phyloP scores from a whole-genome alignment of 495 filamentous ascomycete species.

The Glonium stellatum region DNA sequence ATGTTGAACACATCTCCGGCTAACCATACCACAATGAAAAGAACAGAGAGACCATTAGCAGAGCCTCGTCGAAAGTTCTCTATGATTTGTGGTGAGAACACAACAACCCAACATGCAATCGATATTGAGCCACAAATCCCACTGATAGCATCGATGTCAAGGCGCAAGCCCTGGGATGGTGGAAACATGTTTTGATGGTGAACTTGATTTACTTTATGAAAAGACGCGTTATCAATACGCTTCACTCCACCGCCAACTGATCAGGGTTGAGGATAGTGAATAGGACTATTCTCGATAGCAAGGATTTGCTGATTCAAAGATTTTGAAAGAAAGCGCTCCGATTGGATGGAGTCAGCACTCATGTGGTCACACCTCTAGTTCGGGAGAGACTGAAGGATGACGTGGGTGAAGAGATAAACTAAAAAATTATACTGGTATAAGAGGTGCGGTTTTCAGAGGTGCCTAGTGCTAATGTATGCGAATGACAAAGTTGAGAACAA shows the following conservation, averaged over 20 bases:
- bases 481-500: neutral
- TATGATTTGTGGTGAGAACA: slow-evolving; percentile 94
- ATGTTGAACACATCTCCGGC: slow-evolving; percentile 96
- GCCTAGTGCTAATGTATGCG: neutral
- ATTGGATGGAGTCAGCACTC: too few species aligned
- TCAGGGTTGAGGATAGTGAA: too few species aligned
- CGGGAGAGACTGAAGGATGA: too few species aligned
- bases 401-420: too few species aligned
- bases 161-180: slow-evolving; percentile 54
- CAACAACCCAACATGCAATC: slow-evolving; percentile 95
- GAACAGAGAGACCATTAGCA: slow-evolving; percentile 80
- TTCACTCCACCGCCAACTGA: too few species aligned
- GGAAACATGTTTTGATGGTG: slow-evolving; percentile 54
- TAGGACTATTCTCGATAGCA: too few species aligned
- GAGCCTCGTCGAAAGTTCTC: slow-evolving; percentile 85
- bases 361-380: too few species aligned
- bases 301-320: too few species aligned
- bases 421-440: too few species aligned
- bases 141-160: slow-evolving; percentile 80
- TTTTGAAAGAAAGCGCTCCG: too few species aligned
- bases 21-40: slow-evolving; percentile 87
- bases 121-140: slow-evolving; percentile 91
- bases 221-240: neutral
- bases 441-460: neutral
- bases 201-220: neutral